Evolutionary conservation across 345 rosid species (phyloP).

Genomic region (Adansonia digitata): DNA sequence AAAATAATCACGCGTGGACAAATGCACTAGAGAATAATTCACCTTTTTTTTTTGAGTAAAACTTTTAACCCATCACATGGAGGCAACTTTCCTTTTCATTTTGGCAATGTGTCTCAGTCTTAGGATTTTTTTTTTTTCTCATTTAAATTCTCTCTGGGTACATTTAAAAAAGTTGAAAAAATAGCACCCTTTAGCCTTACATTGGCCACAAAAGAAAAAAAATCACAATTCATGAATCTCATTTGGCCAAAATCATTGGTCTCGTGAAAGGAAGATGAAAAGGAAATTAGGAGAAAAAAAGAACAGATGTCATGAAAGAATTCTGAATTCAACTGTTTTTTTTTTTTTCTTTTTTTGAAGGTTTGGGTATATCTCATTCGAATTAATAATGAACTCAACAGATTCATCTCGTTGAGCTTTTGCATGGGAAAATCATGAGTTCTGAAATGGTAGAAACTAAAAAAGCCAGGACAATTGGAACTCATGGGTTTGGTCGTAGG

Average conservation of each 20-base stretch:
- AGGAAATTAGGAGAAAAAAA: background rate
- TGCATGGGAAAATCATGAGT: slow-evolving; percentile 9
- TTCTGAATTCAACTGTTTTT: background rate
- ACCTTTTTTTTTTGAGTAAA: background rate
- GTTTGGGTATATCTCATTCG: too few relatives aligned
- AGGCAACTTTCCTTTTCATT: background rate
- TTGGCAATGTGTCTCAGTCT: background rate
- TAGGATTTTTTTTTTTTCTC: background rate
- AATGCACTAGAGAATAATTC: background rate
- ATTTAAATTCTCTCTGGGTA: background rate
- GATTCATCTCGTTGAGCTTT: too few relatives aligned
- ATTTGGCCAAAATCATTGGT: background rate
- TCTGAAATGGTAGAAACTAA: background rate
- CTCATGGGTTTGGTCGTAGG: slow-evolving; percentile 7
- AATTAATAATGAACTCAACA: too few relatives aligned
- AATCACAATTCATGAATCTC: background rate
- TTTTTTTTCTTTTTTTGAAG: too few relatives aligned
- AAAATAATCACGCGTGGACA: background rate
- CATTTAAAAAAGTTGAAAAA: background rate
- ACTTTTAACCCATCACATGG: background rate
- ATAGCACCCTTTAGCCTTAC: background rate
- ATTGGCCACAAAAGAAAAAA: background rate
- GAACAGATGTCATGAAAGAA: background rate
- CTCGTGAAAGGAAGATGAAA: background rate
- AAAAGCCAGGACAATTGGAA: background rate